These are phyloP conservation scores for Irpex rosettiformis DNA, from an alignment of 1,284 basidiomycete genomes.

Conservation along the genomic window DNA sequence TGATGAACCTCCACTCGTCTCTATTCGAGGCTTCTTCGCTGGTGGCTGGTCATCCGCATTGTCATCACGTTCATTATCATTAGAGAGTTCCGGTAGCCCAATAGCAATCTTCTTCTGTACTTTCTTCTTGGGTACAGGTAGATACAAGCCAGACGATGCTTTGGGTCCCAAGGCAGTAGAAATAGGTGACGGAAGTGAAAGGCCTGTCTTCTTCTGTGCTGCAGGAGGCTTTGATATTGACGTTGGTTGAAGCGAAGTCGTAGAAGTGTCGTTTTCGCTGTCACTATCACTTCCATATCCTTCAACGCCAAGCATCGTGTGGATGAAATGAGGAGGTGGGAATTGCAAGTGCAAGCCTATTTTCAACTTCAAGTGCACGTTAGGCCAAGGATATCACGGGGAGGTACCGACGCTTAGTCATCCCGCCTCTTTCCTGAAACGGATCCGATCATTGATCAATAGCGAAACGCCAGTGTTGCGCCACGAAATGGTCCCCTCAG, in stretches of 20 bases:
- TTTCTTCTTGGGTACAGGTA: constrained; percentile 37
- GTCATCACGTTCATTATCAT: constrained; percentile 38
- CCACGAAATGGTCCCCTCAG: not conserved
- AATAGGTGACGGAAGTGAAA: constrained; percentile 35
- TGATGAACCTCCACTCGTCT: constrained; percentile 57
- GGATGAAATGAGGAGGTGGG: not conserved
- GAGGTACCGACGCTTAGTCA: not conserved
- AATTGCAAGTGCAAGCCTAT: no score
- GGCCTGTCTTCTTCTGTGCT: constrained; percentile 31
- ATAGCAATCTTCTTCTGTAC: constrained; percentile 69
- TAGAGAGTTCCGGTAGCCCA: constrained; percentile 52
- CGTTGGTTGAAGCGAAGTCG: constrained; percentile 11
- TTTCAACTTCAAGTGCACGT: no score
- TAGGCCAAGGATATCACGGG: no score
- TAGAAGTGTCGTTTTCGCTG: constrained; percentile 44
- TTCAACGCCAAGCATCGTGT: constrained; percentile 66
- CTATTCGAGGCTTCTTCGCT: constrained; percentile 55
- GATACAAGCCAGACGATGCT: constrained; percentile 23
- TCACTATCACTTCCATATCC: constrained; percentile 71
- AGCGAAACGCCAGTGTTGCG: not conserved
- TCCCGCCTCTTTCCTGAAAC: not conserved
- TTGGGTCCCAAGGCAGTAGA: constrained; percentile 18
- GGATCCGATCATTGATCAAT: not conserved
- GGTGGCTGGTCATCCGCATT: constrained; percentile 42
- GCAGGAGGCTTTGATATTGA: constrained; percentile 21